A percentile compares a stretch with the other conserved stretches of the same genome.
Evolutionary conservation across 208 protist species (phyloP).

Genomic region (Acanthamoeba lugdunensis): DNA sequence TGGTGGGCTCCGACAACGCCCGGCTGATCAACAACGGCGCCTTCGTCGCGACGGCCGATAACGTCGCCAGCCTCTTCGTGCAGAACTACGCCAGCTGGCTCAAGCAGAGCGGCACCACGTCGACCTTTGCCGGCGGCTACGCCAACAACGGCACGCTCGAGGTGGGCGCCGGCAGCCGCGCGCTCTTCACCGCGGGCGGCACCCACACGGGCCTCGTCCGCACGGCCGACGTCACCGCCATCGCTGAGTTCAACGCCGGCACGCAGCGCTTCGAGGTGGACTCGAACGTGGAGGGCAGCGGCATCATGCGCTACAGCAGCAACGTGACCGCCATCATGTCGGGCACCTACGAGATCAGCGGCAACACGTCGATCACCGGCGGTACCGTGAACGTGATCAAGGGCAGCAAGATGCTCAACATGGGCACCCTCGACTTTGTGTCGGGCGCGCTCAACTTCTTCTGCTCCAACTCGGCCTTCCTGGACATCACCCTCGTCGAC

Average conservation of each 20-base stretch:
- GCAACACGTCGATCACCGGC: slow-evolving; percentile 66
- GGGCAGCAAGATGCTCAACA: slow-evolving; percentile 61
- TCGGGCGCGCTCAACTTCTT: slow-evolving; percentile 65
- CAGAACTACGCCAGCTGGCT: slow-evolving; percentile 63
- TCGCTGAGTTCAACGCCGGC: slow-evolving; percentile 45
- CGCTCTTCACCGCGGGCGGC: slow-evolving; percentile 37
- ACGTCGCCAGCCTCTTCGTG: slow-evolving; percentile 16
- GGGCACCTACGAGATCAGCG: slow-evolving; percentile 43
- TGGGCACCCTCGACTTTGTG: slow-evolving; percentile 68
- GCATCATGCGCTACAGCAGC: slow-evolving; percentile 59
- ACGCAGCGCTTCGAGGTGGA: slow-evolving; percentile 23
- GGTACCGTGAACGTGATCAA: slow-evolving; percentile 70
- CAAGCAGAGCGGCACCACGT: slow-evolving; percentile 46
- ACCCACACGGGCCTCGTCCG: slow-evolving; percentile 25
- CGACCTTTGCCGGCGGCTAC: slow-evolving; percentile 66
- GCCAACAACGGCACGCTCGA: slow-evolving; percentile 64
- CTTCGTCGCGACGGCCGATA: slow-evolving; percentile 45
- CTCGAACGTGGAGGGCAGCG: slow-evolving; percentile 7
- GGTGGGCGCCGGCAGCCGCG: slow-evolving; percentile 26
- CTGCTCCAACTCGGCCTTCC: slow-evolving; percentile 66
- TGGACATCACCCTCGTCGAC: slow-evolving; percentile 60
- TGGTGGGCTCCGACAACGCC: slow-evolving; percentile 36
- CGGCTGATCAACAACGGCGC: slow-evolving; percentile 37
- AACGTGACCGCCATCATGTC: slow-evolving; percentile 52
- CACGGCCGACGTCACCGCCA: background rate